phyloP scores from a whole-genome alignment of 2,329 filamentous ascomycete genomes.

The Pseudogymnoascus sp. region DNA sequence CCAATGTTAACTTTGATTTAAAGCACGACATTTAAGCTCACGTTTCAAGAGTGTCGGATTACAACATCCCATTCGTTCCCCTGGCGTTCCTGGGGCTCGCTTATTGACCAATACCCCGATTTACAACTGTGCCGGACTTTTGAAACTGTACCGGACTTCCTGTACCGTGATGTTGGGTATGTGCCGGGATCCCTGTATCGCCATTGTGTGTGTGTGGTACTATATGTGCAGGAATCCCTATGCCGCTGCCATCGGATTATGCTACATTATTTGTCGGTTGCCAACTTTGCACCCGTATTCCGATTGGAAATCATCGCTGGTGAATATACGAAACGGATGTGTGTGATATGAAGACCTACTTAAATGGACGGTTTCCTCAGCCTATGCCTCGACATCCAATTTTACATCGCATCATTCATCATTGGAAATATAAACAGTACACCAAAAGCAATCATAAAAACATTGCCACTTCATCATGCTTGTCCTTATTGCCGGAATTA shows the following conservation, averaged over 20 bases:
- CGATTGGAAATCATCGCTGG: neutral
- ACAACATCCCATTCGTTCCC: neutral
- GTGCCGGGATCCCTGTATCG: neutral
- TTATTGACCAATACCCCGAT: neutral
- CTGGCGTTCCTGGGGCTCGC: neutral
- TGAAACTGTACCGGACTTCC: neutral
- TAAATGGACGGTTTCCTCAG: neutral
- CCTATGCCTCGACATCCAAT: neutral
- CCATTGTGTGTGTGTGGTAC: neutral
- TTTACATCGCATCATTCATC: neutral
- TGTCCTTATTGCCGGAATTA: slow-evolving; percentile 32
- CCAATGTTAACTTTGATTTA: too few species aligned
- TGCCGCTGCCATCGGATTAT: neutral
- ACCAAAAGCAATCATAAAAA: neutral
- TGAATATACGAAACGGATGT: neutral
- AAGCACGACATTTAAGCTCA: too few species aligned
- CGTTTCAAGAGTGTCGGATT: neutral
- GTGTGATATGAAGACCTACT: neutral
- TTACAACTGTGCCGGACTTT: neutral
- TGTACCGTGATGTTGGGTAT: neutral
- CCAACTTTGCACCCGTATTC: neutral
- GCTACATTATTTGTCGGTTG: neutral
- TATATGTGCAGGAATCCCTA: neutral
- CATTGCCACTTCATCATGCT: slow-evolving; percentile 24
- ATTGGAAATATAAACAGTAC: neutral